Conservation (phyloP, 768 basidiomycete species). For the Tephrocybe sp. region DNA sequence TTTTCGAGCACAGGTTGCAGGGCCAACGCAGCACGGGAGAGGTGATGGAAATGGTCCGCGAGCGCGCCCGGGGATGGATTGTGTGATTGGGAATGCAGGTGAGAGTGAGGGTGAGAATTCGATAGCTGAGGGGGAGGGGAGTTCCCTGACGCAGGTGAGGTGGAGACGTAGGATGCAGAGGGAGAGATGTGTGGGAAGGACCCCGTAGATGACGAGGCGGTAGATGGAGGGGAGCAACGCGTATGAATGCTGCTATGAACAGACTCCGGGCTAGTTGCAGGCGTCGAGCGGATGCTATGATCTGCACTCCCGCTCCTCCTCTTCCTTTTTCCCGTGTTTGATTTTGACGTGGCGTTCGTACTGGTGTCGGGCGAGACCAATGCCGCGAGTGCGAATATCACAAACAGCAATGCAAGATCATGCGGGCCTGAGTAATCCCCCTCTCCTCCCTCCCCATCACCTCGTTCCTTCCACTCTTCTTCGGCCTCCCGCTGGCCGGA, state of each 20-base stretch:
- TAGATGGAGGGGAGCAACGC: background rate
- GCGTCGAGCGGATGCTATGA: too few species aligned
- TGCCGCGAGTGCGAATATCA: conserved; percentile 51
- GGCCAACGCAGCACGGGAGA: conserved; percentile 62
- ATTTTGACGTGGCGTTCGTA: background rate
- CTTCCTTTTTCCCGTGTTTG: too few species aligned
- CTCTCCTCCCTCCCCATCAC: conserved; percentile 16
- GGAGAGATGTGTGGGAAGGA: background rate
- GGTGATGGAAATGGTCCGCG: conserved; percentile 65
- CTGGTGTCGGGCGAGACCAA: conserved; percentile 34
- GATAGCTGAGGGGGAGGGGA: too few species aligned
- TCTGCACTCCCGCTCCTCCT: too few species aligned
- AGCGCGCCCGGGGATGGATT: conserved; percentile 24
- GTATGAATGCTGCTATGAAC: background rate
- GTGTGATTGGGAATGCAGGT: background rate
- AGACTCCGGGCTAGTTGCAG: too few species aligned
- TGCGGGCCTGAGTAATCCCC: conserved; percentile 41
- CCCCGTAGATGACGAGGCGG: background rate
- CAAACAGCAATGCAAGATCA: conserved; percentile 46
- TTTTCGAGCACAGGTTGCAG: conserved; percentile 70
- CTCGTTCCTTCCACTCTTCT: background rate
- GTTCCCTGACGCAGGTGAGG: too few species aligned
- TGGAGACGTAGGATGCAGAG: too few species aligned
- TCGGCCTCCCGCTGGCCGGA: background rate
- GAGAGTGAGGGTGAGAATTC: background rate